A percentile compares a stretch with the other conserved stretches of the same genome.
Conservation (phyloP, 441 rosid genomes). For the Croton setiger region DNA sequence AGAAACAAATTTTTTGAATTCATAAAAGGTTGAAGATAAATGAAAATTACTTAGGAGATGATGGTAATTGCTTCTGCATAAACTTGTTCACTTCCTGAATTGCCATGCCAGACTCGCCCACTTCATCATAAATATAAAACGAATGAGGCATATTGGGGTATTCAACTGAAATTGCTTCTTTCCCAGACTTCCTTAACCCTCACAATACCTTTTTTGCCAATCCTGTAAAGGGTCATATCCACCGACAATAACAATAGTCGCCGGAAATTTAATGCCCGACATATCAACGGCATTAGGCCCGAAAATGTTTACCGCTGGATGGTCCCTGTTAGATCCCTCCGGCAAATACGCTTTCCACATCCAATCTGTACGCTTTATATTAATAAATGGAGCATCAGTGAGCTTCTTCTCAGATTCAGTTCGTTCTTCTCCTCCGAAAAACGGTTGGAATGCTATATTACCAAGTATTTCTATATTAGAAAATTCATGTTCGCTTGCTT, state of each 20-base stretch:
- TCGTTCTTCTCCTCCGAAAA: constrained; percentile 68
- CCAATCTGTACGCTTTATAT: constrained; percentile 42
- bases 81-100: constrained; percentile 45
- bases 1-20: neutral
- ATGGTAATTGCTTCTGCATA: constrained; percentile 5
- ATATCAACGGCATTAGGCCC: constrained; percentile 48
- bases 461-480: constrained; percentile 35
- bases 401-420: constrained; percentile 54
- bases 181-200: constrained; percentile 60
- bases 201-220: constrained; percentile 59
- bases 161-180: constrained; percentile 47
- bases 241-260: constrained; percentile 43
- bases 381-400: constrained; percentile 28
- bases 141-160: constrained; percentile 58
- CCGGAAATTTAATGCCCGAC: constrained; percentile 45
- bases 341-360: constrained; percentile 56
- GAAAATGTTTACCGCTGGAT: constrained; percentile 48
- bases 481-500: constrained; percentile 26
- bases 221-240: constrained; percentile 70
- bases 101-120: constrained; percentile 37
- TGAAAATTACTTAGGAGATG: too few species aligned
- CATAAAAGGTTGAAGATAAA: neutral
- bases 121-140: constrained; percentile 50
- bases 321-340: constrained; percentile 57
- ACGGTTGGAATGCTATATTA: constrained; percentile 56